These are phyloP conservation scores for Chrysosporium queenslandicum DNA, from an alignment of 2,329 filamentous ascomycete genomes.

Conservation along the genomic window DNA sequence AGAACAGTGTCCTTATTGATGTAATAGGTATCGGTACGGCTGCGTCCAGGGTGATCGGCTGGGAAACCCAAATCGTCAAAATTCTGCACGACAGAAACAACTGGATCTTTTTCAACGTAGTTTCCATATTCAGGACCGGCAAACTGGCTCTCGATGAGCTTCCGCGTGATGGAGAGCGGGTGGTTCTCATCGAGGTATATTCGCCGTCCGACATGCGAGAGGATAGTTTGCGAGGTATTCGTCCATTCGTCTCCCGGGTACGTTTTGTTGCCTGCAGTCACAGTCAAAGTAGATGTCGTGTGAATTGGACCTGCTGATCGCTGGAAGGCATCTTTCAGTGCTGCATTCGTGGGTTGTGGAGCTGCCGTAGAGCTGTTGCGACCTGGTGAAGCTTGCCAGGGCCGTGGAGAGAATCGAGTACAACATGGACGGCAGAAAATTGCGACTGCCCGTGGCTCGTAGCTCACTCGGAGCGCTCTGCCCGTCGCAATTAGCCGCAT, in stretches of 20 bases:
- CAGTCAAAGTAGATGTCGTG: conserved; percentile 40
- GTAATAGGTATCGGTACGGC: conserved; percentile 89
- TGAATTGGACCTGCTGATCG: conserved; percentile 17
- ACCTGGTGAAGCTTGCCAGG: not conserved
- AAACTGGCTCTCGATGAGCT: conserved; percentile 86
- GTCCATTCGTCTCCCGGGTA: conserved; percentile 71
- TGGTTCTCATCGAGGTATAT: conserved; percentile 90
- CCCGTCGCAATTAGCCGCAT: conserved; percentile 35
- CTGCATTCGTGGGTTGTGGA: conserved; percentile 4
- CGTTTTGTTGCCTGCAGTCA: conserved; percentile 42
- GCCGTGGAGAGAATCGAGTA: not conserved
- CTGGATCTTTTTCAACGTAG: conserved; percentile 68
- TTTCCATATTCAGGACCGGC: conserved; percentile 60
- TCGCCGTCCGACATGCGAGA: conserved; percentile 60
- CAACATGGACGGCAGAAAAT: not conserved
- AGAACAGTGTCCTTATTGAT: conserved; percentile 74
- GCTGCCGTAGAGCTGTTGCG: conserved; percentile 28
- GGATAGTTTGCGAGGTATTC: conserved; percentile 68
- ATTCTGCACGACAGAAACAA: conserved; percentile 77
- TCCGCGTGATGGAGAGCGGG: conserved; percentile 78
- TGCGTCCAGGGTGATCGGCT: conserved; percentile 74
- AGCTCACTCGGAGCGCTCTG: conserved; percentile 31
- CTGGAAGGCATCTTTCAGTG: conserved; percentile 11
- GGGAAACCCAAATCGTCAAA: conserved; percentile 97
- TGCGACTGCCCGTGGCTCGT: conserved; percentile 28